Conservation (phyloP, 352 stramenopile genomes). For the Globisporangium viniferum region DNA sequence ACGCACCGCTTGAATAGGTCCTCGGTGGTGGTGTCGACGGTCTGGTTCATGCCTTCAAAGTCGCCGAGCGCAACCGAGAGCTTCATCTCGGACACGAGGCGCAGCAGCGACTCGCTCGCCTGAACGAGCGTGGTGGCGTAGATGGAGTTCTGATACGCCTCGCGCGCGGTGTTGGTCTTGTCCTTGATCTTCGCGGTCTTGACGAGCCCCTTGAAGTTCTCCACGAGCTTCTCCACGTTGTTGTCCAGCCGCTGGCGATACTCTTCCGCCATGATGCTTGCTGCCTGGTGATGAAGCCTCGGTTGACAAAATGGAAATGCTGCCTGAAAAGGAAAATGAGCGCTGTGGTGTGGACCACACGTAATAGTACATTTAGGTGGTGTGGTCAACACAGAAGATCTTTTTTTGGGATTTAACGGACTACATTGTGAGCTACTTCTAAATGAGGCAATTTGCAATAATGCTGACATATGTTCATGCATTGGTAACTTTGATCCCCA, state of each 20-base stretch:
- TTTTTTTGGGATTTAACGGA: background rate
- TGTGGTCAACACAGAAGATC: background rate
- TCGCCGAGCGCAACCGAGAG: conserved; percentile 71
- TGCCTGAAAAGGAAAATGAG: background rate
- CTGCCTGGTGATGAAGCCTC: background rate
- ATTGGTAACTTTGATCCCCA: too few species aligned
- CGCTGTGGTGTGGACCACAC: background rate
- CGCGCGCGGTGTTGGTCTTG: conserved; percentile 72
- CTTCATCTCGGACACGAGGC: conserved; percentile 83
- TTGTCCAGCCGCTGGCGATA: conserved; percentile 84
- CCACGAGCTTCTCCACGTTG: conserved; percentile 86
- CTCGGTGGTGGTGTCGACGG: conserved; percentile 66
- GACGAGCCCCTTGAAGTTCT: conserved; percentile 85
- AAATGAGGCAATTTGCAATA: background rate
- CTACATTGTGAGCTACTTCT: background rate
- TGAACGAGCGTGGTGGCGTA: conserved; percentile 81
- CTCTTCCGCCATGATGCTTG: conserved; percentile 67
- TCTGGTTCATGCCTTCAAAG: conserved; percentile 86
- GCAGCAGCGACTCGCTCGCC: conserved; percentile 76
- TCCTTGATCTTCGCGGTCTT: conserved; percentile 83
- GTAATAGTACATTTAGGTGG: background rate
- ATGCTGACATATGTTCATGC: too few species aligned
- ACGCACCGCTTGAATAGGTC: conserved; percentile 63
- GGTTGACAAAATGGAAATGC: background rate
- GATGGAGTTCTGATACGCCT: conserved; percentile 79